Base-by-base conservation (phyloP, 2,329 filamentous ascomycete genomes). In the Pseudogymnoascus sp. region DNA sequence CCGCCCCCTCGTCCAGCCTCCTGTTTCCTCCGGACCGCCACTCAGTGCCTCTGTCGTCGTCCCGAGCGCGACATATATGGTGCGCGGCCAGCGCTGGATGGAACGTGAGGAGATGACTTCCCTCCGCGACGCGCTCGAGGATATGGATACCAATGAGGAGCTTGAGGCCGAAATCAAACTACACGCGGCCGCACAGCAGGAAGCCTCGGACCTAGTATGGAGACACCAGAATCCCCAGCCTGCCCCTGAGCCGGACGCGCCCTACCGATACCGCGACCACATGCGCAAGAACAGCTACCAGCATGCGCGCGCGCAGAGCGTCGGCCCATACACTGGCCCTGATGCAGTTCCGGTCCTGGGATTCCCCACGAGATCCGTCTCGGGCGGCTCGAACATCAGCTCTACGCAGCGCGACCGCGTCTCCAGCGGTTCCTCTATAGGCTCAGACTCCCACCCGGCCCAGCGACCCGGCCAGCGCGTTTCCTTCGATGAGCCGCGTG, bases 181-280 rank as follows among this genome's bases (percentile, higher is more conserved):
- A 59, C 88, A 90, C 72, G 78, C 83, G 11, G 87, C 87, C 41
- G 90, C 90, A 31, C 84, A 90, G 65, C 79, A 91, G 64, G 90
- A 93, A 73, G 90, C 90, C 10, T 86, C 88, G 1, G 88, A 92
- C 72, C 79, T 93, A 52, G 90, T 93, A 45, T 92, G 85, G 82
- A 84, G 86, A 70, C 90, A 93, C 71, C 81, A 88, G 71, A 82
- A 91, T 67, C 83, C 82, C 6, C 74, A 79, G 62, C 76, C 78
- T 63, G 73, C 77, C 1, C 29, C 16, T 12, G 55, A 59, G 7
- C 86, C 88, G 2, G 81, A 85, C 45, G 83, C 84, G 1, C 83
- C 87, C 8, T 88, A 85, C 68, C 80, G 79, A 16, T 92, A 92
- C 74, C 84, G 81, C 65, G 80, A 84, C 23, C 87, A 91, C 71